Conservation (phyloP, 2,329 filamentous ascomycete species). For the Hypocreales sp. region DNA sequence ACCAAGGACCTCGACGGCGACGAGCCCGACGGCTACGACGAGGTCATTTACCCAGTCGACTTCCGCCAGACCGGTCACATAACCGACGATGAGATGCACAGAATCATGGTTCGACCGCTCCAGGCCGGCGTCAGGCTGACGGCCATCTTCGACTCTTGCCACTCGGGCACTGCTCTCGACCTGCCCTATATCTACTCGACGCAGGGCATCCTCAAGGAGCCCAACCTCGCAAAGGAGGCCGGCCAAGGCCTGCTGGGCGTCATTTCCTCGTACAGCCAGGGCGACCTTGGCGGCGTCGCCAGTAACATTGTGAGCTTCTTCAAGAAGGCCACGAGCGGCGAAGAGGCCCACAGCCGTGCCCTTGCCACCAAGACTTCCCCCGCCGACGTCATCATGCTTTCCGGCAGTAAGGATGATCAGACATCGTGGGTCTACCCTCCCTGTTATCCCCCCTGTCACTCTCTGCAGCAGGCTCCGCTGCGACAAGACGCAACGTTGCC, state of each 20-base stretch:
- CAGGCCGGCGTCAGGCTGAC: slow-evolving; percentile 41
- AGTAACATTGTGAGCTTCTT: slow-evolving; percentile 68
- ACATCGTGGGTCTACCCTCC: slow-evolving; percentile 54
- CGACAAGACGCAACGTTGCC: too few relatives aligned
- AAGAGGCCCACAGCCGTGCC: slow-evolving; percentile 68
- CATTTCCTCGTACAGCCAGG: slow-evolving; percentile 43
- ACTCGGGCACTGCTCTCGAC: slow-evolving; percentile 51
- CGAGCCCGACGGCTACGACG: slow-evolving; percentile 69
- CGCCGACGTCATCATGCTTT: slow-evolving; percentile 95
- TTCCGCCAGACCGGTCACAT: slow-evolving; percentile 69
- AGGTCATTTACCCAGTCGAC: slow-evolving; percentile 74
- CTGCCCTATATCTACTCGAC: slow-evolving; percentile 56
- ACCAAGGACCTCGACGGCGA: slow-evolving; percentile 66
- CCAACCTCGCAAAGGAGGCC: slow-evolving; percentile 52
- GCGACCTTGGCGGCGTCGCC: slow-evolving; percentile 72
- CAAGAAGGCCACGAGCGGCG: slow-evolving; percentile 74
- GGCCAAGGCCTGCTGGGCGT: slow-evolving; percentile 46
- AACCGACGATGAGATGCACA: slow-evolving; percentile 71
- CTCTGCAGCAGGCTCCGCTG: too few relatives aligned
- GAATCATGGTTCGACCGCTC: slow-evolving; percentile 49
- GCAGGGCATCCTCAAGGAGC: slow-evolving; percentile 52
- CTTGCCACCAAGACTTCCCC: slow-evolving; percentile 83
- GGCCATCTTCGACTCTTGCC: slow-evolving; percentile 50
- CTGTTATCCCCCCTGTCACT: too few relatives aligned
- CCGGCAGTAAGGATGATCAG: slow-evolving; percentile 90